phyloP scores from a whole-genome alignment of 1,139 yeast genomes.

The Lodderomyces margitis region DNA sequence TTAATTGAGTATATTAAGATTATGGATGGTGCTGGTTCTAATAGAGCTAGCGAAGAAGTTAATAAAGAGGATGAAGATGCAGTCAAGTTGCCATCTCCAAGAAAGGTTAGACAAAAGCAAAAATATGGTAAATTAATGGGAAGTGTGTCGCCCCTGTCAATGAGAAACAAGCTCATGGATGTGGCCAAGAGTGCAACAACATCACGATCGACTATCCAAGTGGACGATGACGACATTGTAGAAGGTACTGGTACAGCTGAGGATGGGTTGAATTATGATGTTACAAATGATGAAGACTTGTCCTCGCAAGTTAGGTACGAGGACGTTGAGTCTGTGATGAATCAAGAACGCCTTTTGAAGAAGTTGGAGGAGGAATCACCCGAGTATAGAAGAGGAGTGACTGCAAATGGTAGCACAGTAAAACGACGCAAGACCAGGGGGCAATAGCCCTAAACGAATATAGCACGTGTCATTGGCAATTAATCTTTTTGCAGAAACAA shows the following conservation, averaged over 20 bases:
- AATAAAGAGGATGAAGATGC: constrained; percentile 5
- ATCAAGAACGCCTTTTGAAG: constrained; percentile 26
- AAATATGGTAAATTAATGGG: constrained; percentile 35
- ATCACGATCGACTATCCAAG: constrained; percentile 2
- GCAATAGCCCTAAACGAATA: background rate
- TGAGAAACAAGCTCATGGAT: constrained; percentile 10
- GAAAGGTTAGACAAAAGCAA: constrained; percentile 30
- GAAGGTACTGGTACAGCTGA: constrained; percentile 9
- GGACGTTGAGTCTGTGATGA: constrained; percentile 27
- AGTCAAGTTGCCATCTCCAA: constrained; percentile 40
- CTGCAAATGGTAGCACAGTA: background rate
- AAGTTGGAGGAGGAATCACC: constrained; percentile 20
- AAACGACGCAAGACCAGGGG: background rate
- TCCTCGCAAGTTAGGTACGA: constrained; percentile 33
- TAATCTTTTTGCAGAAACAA: too few species aligned
- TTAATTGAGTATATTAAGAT: constrained; percentile 33
- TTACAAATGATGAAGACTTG: constrained; percentile 21
- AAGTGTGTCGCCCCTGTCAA: constrained; percentile 12
- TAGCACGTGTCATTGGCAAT: constrained; percentile 9
- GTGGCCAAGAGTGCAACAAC: constrained; percentile 3
- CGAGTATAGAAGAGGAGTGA: background rate
- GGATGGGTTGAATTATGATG: constrained; percentile 17
- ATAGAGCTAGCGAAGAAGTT: background rate
- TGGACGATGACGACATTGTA: constrained; percentile 5
- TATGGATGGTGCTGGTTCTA: constrained; percentile 8